Conservation (phyloP, 441 rosid species). For the Mallotus repandus region DNA sequence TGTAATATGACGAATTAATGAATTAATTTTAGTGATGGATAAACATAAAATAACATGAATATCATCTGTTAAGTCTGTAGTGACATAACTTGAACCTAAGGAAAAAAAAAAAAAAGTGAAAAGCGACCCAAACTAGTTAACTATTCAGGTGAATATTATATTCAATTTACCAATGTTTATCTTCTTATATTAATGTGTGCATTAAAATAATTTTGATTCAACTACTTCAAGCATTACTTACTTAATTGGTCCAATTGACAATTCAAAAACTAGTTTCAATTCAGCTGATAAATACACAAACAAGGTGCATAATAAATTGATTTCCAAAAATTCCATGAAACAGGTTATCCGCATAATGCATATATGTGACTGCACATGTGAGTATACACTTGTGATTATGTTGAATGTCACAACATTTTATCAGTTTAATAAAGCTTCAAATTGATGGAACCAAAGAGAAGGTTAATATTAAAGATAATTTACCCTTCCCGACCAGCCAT, state of each 20-base stretch:
- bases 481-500: constrained; percentile 99
- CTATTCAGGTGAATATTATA: background rate
- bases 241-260: background rate
- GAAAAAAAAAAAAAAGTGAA: background rate
- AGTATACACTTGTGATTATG: background rate
- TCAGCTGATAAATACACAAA: background rate
- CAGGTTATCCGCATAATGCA: background rate
- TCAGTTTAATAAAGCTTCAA: constrained; percentile 3
- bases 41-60: background rate
- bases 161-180: background rate
- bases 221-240: background rate
- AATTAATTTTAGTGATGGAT: background rate
- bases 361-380: background rate
- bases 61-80: background rate
- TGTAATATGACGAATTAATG: background rate
- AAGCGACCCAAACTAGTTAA: background rate
- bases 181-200: background rate
- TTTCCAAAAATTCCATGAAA: background rate
- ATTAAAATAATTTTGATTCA: background rate
- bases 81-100: background rate
- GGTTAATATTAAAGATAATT: constrained; percentile 21
- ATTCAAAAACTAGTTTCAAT: background rate
- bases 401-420: constrained; percentile 4
- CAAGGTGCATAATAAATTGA: too few relatives aligned
- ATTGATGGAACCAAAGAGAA: background rate